Evolutionary conservation across 192 early-diverging fungal species (phyloP).

Genomic region (Backusella morwellensis): DNA sequence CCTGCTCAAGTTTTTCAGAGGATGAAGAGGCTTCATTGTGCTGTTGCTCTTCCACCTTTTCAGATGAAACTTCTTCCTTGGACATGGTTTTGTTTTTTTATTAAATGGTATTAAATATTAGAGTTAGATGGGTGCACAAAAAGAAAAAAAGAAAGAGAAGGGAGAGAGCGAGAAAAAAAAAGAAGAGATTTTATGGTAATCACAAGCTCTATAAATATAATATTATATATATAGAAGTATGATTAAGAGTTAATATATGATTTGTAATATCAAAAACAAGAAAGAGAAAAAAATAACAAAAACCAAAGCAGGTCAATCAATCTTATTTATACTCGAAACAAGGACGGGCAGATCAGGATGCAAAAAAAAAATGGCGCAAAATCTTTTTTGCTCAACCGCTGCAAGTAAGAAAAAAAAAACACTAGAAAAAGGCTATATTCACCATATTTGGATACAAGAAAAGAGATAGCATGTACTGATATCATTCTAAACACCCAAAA

Average conservation of each 20-base stretch:
- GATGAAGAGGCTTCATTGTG: neutral
- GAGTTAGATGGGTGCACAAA: neutral
- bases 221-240: neutral
- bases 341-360: neutral
- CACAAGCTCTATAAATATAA: neutral
- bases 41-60: neutral
- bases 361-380: neutral
- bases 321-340: slow-evolving; percentile 5
- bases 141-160: neutral
- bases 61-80: slow-evolving; percentile 7
- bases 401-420: neutral
- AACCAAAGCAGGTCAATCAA: neutral
- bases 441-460: neutral
- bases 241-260: neutral
- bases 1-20: neutral
- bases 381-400: neutral
- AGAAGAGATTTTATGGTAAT: neutral
- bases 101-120: neutral
- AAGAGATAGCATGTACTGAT: neutral
- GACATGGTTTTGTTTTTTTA: neutral
- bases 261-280: neutral
- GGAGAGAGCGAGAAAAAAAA: neutral
- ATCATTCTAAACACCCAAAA: neutral
- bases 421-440: neutral
- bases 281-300: neutral